phyloP scores from a whole-genome alignment of 169 alveolate genomes.

The Theileria annulata region DNA sequence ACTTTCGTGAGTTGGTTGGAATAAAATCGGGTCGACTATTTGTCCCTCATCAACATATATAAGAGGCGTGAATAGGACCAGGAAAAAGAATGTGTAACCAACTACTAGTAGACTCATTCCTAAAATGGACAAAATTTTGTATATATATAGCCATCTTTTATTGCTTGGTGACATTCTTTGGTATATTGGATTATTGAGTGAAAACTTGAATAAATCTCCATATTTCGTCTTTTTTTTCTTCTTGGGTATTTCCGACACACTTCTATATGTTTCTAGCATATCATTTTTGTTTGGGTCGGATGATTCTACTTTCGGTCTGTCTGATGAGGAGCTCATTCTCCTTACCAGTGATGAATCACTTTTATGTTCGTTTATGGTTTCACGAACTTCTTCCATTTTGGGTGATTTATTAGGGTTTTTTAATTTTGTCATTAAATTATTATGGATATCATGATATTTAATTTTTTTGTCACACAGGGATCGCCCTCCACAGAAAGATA shows the following conservation, averaged over 20 bases:
- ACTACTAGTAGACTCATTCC: slow-evolving; percentile 32
- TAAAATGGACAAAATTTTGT: slow-evolving; percentile 14
- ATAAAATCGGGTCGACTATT: slow-evolving; percentile 44
- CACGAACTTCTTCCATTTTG: background rate
- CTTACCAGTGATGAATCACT: slow-evolving; percentile 4
- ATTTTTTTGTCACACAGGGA: background rate
- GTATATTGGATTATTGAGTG: slow-evolving; percentile 2
- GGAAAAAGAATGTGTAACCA: slow-evolving; percentile 47
- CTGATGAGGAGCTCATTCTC: slow-evolving; percentile 23
- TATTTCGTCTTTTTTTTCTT: background rate
- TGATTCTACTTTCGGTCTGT: background rate
- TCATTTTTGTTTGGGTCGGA: background rate
- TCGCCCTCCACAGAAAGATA: background rate
- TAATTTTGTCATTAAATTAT: background rate
- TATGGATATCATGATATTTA: background rate
- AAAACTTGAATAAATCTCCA: background rate
- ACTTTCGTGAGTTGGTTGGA: slow-evolving; percentile 57
- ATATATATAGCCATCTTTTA: slow-evolving; percentile 40
- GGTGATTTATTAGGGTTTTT: background rate
- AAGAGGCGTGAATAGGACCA: slow-evolving; percentile 43
- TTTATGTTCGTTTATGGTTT: background rate
- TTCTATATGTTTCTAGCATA: background rate
- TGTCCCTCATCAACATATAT: slow-evolving; percentile 61
- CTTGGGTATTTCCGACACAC: background rate
- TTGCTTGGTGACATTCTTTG: slow-evolving; percentile 40